A percentile compares a stretch with the other conserved stretches of the same genome.
phyloP scores from a whole-genome alignment of 1,284 basidiomycete species.

The Amylostereum areolatum region DNA sequence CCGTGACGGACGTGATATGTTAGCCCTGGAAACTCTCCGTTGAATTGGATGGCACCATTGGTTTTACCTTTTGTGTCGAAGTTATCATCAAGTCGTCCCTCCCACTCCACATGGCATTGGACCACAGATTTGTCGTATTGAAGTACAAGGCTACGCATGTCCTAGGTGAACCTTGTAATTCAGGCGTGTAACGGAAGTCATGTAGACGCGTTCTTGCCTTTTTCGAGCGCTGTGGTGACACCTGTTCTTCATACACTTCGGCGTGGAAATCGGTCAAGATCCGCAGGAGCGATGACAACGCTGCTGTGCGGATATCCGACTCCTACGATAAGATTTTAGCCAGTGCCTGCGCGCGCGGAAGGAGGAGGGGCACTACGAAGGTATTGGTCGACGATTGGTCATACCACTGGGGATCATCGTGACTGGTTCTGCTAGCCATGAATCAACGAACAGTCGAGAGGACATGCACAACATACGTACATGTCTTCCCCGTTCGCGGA shows the following conservation, averaged over 20 bases:
- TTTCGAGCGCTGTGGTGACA: no score
- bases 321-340: background rate
- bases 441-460: no score
- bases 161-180: background rate
- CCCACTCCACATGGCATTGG: background rate
- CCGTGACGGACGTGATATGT: background rate
- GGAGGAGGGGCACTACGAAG: background rate
- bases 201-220: no score
- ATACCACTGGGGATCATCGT: background rate
- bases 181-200: background rate
- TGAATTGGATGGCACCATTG: background rate
- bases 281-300: background rate
- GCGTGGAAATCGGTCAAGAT: background rate
- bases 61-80: background rate
- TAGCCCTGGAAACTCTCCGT: background rate
- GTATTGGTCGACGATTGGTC: background rate
- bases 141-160: no score
- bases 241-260: background rate
- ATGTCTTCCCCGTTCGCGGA: background rate
- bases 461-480: no score
- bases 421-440: no score
- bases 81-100: background rate
- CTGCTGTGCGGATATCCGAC: background rate
- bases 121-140: background rate
- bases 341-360: no score